Evolutionary conservation across 2,329 filamentous ascomycete species (phyloP).

Genomic region (Lasiodiplodia citricola): DNA sequence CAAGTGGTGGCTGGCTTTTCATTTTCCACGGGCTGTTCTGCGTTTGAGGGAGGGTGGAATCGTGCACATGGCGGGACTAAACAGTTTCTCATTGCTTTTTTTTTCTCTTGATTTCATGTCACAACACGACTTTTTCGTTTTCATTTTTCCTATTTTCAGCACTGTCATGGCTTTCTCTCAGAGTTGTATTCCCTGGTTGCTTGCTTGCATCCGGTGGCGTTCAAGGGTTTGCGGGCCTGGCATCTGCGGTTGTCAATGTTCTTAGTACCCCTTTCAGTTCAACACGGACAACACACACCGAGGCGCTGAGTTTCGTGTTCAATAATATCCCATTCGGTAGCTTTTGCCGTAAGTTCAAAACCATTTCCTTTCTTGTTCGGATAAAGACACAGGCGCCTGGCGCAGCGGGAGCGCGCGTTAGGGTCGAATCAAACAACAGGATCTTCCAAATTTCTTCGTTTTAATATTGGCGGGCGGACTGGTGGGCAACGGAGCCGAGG

Average conservation of each 20-base stretch:
- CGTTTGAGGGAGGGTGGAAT: conserved; percentile 11
- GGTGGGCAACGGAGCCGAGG: background rate
- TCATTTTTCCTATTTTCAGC: conserved; percentile 14
- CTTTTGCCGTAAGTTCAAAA: conserved; percentile 7
- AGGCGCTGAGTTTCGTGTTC: conserved; percentile 10
- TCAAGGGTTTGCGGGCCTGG: conserved; percentile 24
- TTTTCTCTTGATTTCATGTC: conserved; percentile 24
- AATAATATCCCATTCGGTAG: conserved; percentile 21
- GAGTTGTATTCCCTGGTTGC: conserved; percentile 24
- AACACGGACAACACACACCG: conserved; percentile 15
- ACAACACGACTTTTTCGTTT: conserved; percentile 24
- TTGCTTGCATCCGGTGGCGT: conserved; percentile 21
- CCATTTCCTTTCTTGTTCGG: conserved; percentile 10
- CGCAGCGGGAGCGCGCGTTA: conserved; percentile 2
- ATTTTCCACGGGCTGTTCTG: background rate
- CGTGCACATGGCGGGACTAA: conserved; percentile 18
- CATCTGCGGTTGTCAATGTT: conserved; percentile 24
- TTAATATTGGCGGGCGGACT: conserved; percentile 7
- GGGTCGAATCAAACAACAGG: conserved; percentile 2
- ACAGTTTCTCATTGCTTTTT: conserved; percentile 14
- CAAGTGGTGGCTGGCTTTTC: conserved; percentile 3
- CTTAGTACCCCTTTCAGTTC: conserved; percentile 13
- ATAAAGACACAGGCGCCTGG: conserved; percentile 12
- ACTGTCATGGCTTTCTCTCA: conserved; percentile 25
- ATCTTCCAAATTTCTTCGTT: background rate